Base-by-base conservation (phyloP, 768 basidiomycete species). In the Trametes cubensis region DNA sequence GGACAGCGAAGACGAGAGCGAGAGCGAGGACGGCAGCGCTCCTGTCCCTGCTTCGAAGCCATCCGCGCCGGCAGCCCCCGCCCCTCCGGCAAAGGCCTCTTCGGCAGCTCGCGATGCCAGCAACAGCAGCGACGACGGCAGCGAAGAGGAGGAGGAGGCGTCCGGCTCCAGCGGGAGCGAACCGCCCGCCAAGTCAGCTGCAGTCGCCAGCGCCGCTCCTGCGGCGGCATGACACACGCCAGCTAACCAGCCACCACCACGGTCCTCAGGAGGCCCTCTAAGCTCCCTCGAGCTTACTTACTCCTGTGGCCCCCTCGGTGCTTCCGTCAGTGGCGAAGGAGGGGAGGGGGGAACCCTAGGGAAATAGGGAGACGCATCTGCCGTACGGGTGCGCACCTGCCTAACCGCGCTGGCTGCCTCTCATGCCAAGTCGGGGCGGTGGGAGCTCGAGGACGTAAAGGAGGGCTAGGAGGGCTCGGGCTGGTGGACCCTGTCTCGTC, bases 1-100 rank as follows among this genome's bases (percentile, higher is more conserved):
- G 26, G 52, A 53, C 45, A 57, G 57, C 60, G 65, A 63, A 42
- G 66, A 67, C 42, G 61, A 48, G 26, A 62, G 60, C 42, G 61
- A 48, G 26, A 62, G 60, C 56, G 54, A 49, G 20, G 53, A 53
- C 55, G 69, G 71, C 47, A 52, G 34, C 44, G 57, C 28, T 4
- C 56, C 56, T 23, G 30, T 46, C 8, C 56, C 56, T 23, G 30
- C 53, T 2, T 34, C 34, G 13, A 50, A 56, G 17, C 34, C 46
- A 18, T n/a, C 48, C 28, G 54, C 49, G 20, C 39, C 58, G 4
- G 21, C 48, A 5, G 3, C 45, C 17, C 23, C 61, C 21, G 48
- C 55, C 11, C 23, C 41, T 17, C 21, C 42, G 15, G 39, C 60
- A 11, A 34, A 58, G 23, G 44, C 45, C 28, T 51, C 26, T 23